Percentiles rank a stretch among this genome's conserved stretches.
Evolutionary conservation across 495 filamentous ascomycete species (phyloP).

Genomic region (Geoglossum glabrum): DNA sequence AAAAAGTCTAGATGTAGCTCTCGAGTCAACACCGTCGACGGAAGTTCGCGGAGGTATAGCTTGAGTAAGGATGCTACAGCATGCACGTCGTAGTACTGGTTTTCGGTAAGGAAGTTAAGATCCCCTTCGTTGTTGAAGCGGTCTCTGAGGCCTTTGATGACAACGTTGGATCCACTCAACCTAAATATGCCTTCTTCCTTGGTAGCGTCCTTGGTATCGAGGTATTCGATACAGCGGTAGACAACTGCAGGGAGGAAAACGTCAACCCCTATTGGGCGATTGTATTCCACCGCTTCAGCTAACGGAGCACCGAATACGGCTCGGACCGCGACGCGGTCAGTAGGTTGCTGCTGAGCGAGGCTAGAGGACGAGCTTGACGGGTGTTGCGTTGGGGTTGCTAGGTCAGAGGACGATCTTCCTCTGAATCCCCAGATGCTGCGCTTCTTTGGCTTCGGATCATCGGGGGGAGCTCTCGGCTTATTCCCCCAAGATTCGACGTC

Average conservation of each 20-base stretch:
- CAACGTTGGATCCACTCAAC: constrained; percentile 79
- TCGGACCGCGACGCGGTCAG: constrained; percentile 35
- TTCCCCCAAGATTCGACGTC: constrained; percentile 78
- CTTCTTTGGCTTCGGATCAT: constrained; percentile 57
- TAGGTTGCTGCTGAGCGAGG: constrained; percentile 8
- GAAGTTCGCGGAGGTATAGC: constrained; percentile 80
- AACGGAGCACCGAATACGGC: constrained; percentile 76
- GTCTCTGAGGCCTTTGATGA: constrained; percentile 78
- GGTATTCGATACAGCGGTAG: constrained; percentile 88
- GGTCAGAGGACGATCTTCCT: constrained; percentile 40
- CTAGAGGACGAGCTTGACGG: constrained; percentile 16
- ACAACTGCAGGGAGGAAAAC: constrained; percentile 82
- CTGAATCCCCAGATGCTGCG: constrained; percentile 90
- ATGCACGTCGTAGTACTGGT: constrained; percentile 85
- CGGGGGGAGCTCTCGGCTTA: constrained; percentile 30
- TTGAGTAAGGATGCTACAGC: constrained; percentile 90
- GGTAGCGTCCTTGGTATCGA: constrained; percentile 63
- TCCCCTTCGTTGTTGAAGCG: constrained; percentile 90
- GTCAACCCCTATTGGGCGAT: constrained; percentile 45
- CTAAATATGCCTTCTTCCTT: constrained; percentile 92
- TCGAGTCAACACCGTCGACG: constrained; percentile 71
- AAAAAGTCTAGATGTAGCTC: constrained; percentile 83
- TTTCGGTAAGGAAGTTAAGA: constrained; percentile 66
- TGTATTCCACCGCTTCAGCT: constrained; percentile 61
- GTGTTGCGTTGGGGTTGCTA: constrained; percentile 19